These are phyloP conservation scores for Chara braunii DNA, from an alignment of 139 green algal species.

Conservation along the genomic window DNA sequence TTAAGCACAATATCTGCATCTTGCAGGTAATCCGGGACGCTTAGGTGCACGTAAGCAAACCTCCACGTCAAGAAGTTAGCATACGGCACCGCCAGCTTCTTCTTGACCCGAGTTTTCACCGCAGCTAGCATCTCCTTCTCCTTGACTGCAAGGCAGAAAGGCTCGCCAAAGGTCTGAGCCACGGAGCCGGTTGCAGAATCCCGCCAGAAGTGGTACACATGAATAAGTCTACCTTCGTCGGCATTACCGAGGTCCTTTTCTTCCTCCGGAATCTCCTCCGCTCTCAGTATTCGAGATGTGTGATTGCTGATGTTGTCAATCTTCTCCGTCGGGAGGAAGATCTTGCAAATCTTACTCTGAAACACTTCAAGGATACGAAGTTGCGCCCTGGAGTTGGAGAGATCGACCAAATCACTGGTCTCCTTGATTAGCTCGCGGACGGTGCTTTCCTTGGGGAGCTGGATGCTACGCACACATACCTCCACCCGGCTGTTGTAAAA, in stretches of 20 bases:
- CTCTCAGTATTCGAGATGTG: constrained; percentile 65
- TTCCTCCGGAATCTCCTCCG: constrained; percentile 48
- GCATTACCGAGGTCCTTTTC: constrained; percentile 44
- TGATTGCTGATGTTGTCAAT: constrained; percentile 55
- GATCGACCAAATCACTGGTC: too few relatives aligned
- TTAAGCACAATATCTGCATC: too few relatives aligned
- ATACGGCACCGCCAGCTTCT: constrained; percentile 57
- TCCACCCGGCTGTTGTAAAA: too few relatives aligned
- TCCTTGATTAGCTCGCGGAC: too few relatives aligned
- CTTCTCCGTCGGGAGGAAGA: constrained; percentile 41
- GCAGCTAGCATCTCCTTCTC: constrained; percentile 61
- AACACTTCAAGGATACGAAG: too few relatives aligned
- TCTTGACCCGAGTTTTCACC: constrained; percentile 53
- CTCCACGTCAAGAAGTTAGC: constrained; percentile 74
- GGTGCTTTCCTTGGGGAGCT: too few relatives aligned
- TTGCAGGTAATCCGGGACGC: too few relatives aligned
- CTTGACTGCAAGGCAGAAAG: constrained; percentile 65
- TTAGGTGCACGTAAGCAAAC: constrained; percentile 54
- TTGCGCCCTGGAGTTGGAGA: too few relatives aligned
- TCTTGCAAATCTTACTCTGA: too few relatives aligned
- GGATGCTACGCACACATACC: too few relatives aligned
- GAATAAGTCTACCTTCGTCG: constrained; percentile 39
- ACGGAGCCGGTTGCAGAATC: too few relatives aligned
- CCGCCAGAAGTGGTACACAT: constrained; percentile 54
- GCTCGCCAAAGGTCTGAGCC: constrained; percentile 84